Evolutionary conservation across 805 yeast species (phyloP), one percentile per base, ranked within the genome.

Genomic region (Kuraishia borneana): DNA sequence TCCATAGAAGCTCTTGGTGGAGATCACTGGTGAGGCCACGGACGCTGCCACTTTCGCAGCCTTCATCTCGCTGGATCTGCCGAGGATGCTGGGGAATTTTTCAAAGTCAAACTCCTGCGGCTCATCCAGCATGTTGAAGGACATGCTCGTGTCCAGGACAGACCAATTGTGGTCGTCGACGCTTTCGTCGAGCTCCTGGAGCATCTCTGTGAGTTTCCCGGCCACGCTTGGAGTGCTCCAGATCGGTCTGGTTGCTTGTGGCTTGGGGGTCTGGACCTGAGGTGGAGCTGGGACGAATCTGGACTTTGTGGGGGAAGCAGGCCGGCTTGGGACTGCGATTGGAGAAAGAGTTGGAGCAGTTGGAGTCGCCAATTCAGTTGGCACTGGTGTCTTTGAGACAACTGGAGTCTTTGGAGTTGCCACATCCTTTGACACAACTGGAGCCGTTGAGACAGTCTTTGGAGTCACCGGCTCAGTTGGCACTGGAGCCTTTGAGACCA

Each of bases 1-100:
- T 3, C 22, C 19, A 18, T 3, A 6, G 28, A 25, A 25, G 7
- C 28, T 40, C 12, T 37, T 25, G 31, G 39, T 32, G 9, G 26
- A 25, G 18, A 36, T 16, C 6, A 23, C 14, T 2, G 34, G 30
- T 47, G 49, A 48, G 26, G 48, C 9, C 12, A 16, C 12, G 16
- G 8, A 10, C 28, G 8, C 13, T 6, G 28, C 28, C 16, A 25
- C 16, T 6, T 13, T 25, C 16, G 13, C 12, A 7, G 28, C 16
- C 16, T 25, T 16, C 6, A 6, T 6, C 28, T 13, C 16, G 28
- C 16, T 10, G 28, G 6, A 6, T 6, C 6, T 6, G 12, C 28
- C 16, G n/a, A n/a, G n/a, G n/a, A n/a, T n/a, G n/a, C n/a, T n/a
- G n/a, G n/a, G n/a, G n/a, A n/a, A n/a, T 35, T n/a, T 31, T 25